Base-by-base conservation (phyloP, 345 rosid genomes). In the Triadica sebifera region DNA sequence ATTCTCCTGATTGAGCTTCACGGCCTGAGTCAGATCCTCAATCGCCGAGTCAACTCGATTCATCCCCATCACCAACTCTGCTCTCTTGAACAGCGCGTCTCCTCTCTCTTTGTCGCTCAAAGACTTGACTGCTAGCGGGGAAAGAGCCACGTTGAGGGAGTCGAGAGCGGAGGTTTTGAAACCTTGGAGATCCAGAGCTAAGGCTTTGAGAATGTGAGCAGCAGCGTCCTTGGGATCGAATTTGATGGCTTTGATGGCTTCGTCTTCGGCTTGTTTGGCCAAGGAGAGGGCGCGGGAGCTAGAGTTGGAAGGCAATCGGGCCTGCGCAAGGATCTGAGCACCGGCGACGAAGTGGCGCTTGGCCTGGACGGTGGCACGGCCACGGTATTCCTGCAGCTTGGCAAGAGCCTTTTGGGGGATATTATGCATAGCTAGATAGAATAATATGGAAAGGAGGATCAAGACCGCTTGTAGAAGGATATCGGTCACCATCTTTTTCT, bases 261-360 rank as follows among this genome's bases (percentile, higher is more conserved):
- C 87, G 39, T 81, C 68, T 75, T 79, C 83, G 70, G 91, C 94
- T 63, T 84, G 81, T 70, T 82, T 75, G 82, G 94, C 94, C 4
- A 86, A 46, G 69, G 89, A 72, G 34, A 79, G 50, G 75, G 87
- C 29, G 58, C 80, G 41, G 69, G 91, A 77, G 56, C 82, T 81
- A 68, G 88, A 75, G 58, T 81, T 77, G 79, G 89, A 73, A 69
- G 75, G 49, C 13, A 90, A 86, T 72, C 87, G 76, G 72, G 94
- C 94, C 70, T 81, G 76, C 55, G 86, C 61, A 4, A 87, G 76
- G 63, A 85, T 83, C 87, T 87, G 93, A 25, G 93, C 93, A 67
- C 91, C 93, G 59, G 64, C 61, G 76, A 89, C 89, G 85, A 89
- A 89, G 78, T 85, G 91, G 57, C 85, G 87, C 84, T 87, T 89